Percentiles rank a stretch among this genome's conserved stretches.
Conservation (phyloP, 164 flowering plant genomes). For the Tetracentron sinense region DNA sequence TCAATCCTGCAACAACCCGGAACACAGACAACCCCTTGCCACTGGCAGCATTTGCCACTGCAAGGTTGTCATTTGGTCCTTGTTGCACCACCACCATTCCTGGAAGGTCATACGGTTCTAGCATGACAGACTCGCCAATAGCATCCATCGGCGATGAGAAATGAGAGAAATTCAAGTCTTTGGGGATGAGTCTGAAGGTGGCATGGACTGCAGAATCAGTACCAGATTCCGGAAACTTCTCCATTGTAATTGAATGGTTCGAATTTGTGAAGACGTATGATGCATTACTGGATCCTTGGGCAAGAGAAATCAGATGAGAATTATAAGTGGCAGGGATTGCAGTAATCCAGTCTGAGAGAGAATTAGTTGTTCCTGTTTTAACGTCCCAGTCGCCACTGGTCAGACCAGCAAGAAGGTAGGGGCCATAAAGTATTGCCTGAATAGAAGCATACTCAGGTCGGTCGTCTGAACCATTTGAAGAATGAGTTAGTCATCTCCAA, state of each 20-base stretch:
- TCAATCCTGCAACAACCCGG: slow-evolving; percentile 49
- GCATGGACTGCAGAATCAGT: slow-evolving; percentile 52
- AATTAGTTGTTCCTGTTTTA: slow-evolving; percentile 25
- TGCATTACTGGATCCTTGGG: slow-evolving; percentile 34
- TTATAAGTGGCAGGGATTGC: slow-evolving; percentile 57
- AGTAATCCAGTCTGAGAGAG: slow-evolving; percentile 55
- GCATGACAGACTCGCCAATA: slow-evolving; percentile 34
- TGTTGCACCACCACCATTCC: slow-evolving; percentile 35
- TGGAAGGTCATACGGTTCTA: slow-evolving; percentile 51
- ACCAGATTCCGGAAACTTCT: slow-evolving; percentile 44
- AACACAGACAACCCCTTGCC: slow-evolving; percentile 29
- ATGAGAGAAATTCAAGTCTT: slow-evolving; percentile 18
- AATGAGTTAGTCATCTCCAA: slow-evolving; percentile 8
- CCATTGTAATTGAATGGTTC: slow-evolving; percentile 45
- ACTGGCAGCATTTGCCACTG: slow-evolving; percentile 7
- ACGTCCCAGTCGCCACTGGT: slow-evolving; percentile 68
- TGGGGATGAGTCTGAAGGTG: slow-evolving; percentile 64
- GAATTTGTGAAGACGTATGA: slow-evolving; percentile 36
- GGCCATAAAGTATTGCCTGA: slow-evolving; percentile 77
- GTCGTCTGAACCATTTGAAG: slow-evolving; percentile 57
- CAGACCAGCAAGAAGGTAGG: slow-evolving; percentile 75
- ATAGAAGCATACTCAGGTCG: slow-evolving; percentile 58
- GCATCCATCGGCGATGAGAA: slow-evolving; percentile 17
- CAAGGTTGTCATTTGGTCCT: slow-evolving; percentile 28
- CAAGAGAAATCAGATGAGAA: slow-evolving; percentile 48